Percentiles rank a stretch among this genome's conserved stretches.
Conservation (phyloP, 164 flowering plant species). For the Houttuynia cordata region DNA sequence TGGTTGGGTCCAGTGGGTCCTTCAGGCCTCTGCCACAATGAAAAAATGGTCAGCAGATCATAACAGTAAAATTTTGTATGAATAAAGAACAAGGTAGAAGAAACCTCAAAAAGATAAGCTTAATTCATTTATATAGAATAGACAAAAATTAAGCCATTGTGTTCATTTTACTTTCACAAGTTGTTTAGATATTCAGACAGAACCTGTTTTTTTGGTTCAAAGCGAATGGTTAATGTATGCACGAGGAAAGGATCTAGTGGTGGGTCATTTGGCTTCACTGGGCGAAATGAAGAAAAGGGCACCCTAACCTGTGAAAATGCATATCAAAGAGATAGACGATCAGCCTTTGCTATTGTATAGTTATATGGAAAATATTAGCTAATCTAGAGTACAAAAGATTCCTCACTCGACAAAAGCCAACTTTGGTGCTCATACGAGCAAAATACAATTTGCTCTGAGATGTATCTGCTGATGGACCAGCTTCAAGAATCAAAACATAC, state of each 20-base stretch:
- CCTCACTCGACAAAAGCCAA: conserved; percentile 86
- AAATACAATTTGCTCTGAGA: conserved; percentile 84
- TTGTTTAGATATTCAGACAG: conserved; percentile 1
- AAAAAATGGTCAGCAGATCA: not conserved
- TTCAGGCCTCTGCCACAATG: conserved; percentile 52
- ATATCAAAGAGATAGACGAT: not conserved
- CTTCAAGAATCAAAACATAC: conserved; percentile 77
- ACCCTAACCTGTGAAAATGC: conserved; percentile 58
- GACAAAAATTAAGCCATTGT: not conserved
- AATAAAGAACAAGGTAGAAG: not conserved
- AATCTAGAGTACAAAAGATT: conserved; percentile 1
- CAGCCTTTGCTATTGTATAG: not conserved
- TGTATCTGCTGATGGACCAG: conserved; percentile 79
- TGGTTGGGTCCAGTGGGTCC: conserved; percentile 43
- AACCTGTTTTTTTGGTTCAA: conserved; percentile 98
- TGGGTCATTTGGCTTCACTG: conserved; percentile 91
- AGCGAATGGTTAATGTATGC: conserved; percentile 86
- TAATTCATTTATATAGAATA: too few relatives aligned
- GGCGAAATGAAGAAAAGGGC: conserved; percentile 81
- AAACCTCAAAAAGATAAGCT: not conserved
- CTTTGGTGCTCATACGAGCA: conserved; percentile 83
- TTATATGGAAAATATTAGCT: not conserved
- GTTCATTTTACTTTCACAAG: not conserved
- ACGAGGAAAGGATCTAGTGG: conserved; percentile 94
- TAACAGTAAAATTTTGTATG: not conserved